Percentiles rank a stretch among this genome's conserved stretches.
Conservation (phyloP, 148 eudicot species). For the Oxyria digyna region DNA sequence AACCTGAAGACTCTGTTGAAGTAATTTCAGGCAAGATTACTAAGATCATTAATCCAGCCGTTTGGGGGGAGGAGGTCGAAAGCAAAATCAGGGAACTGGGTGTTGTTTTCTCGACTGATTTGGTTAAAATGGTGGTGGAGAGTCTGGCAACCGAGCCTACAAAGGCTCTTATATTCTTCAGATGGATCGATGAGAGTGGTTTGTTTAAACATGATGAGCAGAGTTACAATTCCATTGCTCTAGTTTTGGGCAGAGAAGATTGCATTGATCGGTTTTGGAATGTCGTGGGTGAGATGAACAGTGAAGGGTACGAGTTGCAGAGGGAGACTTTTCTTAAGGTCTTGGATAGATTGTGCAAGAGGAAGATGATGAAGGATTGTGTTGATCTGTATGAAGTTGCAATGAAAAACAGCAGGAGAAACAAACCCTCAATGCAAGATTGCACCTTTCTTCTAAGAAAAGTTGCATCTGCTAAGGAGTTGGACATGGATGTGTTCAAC, state of each 20-base stretch:
- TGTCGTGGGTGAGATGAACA: conserved; percentile 48
- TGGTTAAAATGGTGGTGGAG: conserved; percentile 50
- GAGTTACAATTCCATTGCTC: conserved; percentile 44
- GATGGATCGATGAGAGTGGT: conserved; percentile 64
- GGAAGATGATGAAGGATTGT: conserved; percentile 52
- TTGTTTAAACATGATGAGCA: conserved; percentile 45
- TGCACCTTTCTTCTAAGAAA: conserved; percentile 56
- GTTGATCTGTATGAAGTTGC: conserved; percentile 60
- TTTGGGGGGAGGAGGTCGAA: conserved; percentile 74
- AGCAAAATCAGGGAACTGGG: conserved; percentile 28
- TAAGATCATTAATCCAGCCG: conserved; percentile 26
- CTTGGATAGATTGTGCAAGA: conserved; percentile 31
- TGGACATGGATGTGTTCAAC: conserved; percentile 49
- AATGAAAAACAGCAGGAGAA: conserved; percentile 22
- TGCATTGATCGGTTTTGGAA: conserved; percentile 65
- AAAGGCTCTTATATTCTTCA: conserved; percentile 61
- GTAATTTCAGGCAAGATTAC: conserved; percentile 22
- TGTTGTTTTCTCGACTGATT: conserved; percentile 27
- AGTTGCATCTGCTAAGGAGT: conserved; percentile 39
- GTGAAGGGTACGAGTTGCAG: conserved; percentile 39
- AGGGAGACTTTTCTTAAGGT: conserved; percentile 32
- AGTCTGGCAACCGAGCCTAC: conserved; percentile 34
- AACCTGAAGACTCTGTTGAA: conserved; percentile 18
- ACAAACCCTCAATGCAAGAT: conserved; percentile 45
- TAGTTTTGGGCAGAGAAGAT: conserved; percentile 46